Conservation (phyloP, 192 early-diverging fungal genomes). For the Phlyctochytrium planicorne region DNA sequence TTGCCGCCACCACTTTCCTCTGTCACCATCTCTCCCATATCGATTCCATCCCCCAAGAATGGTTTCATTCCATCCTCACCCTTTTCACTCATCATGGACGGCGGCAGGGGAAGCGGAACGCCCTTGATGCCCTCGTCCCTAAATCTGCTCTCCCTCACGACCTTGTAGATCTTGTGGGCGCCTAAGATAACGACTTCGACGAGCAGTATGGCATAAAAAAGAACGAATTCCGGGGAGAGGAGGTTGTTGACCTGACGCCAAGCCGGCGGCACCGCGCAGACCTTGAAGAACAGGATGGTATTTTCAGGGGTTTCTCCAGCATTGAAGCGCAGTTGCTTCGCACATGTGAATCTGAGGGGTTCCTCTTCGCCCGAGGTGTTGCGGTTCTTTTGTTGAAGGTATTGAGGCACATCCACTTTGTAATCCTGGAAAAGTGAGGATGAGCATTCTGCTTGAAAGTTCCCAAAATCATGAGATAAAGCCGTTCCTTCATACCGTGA, state of each 20-base stretch:
- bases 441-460: too few relatives aligned
- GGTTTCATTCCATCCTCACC: neutral
- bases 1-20: slow-evolving; percentile 5
- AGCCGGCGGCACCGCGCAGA: slow-evolving; percentile 13
- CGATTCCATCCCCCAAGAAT: neutral
- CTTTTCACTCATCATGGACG: neutral
- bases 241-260: slow-evolving; percentile 14
- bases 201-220: slow-evolving; percentile 20
- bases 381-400: neutral
- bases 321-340: neutral
- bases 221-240: slow-evolving; percentile 27
- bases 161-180: slow-evolving; percentile 22
- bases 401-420: neutral
- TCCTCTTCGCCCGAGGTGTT: neutral
- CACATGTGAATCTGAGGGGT: neutral
- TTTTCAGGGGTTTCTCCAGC: neutral
- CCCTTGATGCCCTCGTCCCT: neutral
- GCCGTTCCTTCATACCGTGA: slow-evolving; percentile 8
- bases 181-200: slow-evolving; percentile 25
- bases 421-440: too few relatives aligned
- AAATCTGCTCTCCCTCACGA: slow-evolving; percentile 9
- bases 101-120: neutral
- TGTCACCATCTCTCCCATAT: slow-evolving; percentile 14
- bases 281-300: slow-evolving; percentile 16
- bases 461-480: too few relatives aligned